Evolutionary conservation across 257 asterid species (phyloP), one percentile per base, ranked within the genome.

Genomic region (Scutellaria galericulata): DNA sequence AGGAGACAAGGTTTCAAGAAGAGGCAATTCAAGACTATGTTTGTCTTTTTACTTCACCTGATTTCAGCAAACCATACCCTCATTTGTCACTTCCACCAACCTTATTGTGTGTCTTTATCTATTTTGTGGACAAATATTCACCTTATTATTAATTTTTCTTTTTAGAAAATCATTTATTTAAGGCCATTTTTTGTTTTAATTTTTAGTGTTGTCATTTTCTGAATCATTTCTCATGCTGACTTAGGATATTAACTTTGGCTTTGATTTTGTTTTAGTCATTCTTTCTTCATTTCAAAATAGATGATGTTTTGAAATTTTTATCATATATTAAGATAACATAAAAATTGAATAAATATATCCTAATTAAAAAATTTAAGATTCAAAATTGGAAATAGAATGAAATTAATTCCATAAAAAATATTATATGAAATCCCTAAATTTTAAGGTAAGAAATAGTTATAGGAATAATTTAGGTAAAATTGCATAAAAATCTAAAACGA

Each of bases 11-110:
- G 52, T 53, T 52, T 59, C 14, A 64, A 59, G 60, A 50, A 77
- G 55, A 51, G 45, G 47, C 67, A 72, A 75, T 71, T 77, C 51
- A 68, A 81, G 64, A 72, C 75, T 76, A 76, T 78, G 71, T 56
- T 64, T 60, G 75, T 67, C 63, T 50, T 37, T 31, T 74, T 72
- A 48, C 79, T 66, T 66, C 46, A 75, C 40, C 57, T 48, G 75
- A 67, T 69, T 66, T 79, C 53, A 60, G 70, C 75, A 78, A 69
- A 64, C 56, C 64, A 47, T 55, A 40, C 68, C 77, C 65, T 37
- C 75, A 57, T 75, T 10, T 68, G 89, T 84, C 86, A 67, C 63
- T 77, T 71, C 77, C 74, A 77, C 71, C 71, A 66, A 56, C 71
- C 74, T 54, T 75, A 76, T 73, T 64, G 24, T 52, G 59, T 39